Evolutionary conservation across 345 rosid genomes (phyloP).

Genomic region (Euclidium syriacum): DNA sequence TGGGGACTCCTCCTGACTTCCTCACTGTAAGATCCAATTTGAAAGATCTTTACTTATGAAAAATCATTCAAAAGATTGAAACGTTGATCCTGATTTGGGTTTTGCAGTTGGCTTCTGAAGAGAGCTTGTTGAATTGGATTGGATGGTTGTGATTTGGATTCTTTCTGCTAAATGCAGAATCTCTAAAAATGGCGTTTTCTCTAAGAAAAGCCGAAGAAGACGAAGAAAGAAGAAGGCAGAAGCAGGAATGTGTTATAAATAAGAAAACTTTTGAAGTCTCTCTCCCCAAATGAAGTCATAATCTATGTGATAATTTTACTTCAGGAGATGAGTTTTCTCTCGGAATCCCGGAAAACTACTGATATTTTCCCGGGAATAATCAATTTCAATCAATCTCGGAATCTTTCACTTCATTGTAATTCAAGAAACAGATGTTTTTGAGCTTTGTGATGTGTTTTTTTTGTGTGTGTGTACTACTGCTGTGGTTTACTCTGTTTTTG

Average conservation of each 20-base stretch:
- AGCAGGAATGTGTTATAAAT: constrained; percentile 14
- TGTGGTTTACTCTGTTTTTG: constrained; percentile 18
- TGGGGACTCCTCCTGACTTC: constrained; percentile 75
- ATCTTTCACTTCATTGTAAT: neutral
- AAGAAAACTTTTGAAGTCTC: constrained; percentile 10
- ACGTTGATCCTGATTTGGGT: constrained; percentile 29
- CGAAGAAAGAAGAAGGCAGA: neutral
- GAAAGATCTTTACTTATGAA: neutral
- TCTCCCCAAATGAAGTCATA: constrained; percentile 8
- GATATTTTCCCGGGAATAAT: neutral
- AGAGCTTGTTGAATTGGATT: constrained; percentile 59
- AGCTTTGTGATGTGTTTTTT: neutral
- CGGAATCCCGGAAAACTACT: neutral
- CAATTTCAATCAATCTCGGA: constrained; percentile 6
- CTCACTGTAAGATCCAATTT: constrained; percentile 49
- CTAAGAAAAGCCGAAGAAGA: neutral
- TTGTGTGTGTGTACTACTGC: neutral
- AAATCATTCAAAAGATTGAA: neutral
- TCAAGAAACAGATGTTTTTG: neutral
- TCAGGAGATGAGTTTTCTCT: constrained; percentile 11
- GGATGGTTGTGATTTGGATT: constrained; percentile 46
- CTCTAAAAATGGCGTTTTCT: neutral
- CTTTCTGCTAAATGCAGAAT: neutral
- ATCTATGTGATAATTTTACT: constrained; percentile 21
- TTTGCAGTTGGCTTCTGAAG: constrained; percentile 67